A percentile compares a stretch with the other conserved stretches of the same genome.
These are phyloP conservation scores for Leucosporidium scottii DNA, from an alignment of 768 basidiomycete genomes.

Conservation along the genomic window DNA sequence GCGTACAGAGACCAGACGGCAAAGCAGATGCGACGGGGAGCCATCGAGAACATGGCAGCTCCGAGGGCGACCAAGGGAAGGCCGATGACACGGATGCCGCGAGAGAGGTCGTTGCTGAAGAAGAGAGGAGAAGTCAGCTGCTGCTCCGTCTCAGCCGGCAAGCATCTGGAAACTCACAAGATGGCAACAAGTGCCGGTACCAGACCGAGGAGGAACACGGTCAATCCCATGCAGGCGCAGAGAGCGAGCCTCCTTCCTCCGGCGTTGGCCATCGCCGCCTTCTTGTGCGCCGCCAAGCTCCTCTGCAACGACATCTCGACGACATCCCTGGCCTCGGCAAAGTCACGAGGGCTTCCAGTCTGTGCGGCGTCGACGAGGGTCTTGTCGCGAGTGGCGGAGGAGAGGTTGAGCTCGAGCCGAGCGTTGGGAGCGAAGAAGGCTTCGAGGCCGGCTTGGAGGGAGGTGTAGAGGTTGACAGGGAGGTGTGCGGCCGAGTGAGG, in stretches of 20 bases:
- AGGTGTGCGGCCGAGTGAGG: background rate
- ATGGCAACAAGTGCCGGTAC: background rate
- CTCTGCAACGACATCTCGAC: background rate
- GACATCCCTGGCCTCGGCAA: background rate
- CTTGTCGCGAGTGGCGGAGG: background rate
- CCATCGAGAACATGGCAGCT: background rate
- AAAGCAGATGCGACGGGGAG: background rate
- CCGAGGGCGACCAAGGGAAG: background rate
- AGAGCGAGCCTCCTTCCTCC: background rate
- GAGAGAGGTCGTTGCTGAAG: too few relatives aligned
- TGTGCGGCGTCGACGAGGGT: background rate
- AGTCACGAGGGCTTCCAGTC: background rate
- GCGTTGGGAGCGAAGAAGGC: background rate
- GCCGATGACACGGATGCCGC: background rate
- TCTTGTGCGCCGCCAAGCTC: background rate
- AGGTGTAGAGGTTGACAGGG: background rate
- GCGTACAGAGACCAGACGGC: background rate
- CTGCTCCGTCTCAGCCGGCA: background rate
- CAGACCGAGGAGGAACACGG: background rate
- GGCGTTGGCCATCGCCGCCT: background rate
- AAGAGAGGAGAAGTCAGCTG: background rate
- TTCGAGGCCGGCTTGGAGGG: background rate
- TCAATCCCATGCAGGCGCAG: background rate
- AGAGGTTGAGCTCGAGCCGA: constrained; percentile 2
- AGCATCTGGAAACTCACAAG: background rate